Evolutionary conservation across 306 rosid species (phyloP), one percentile per base, ranked within the genome.

Genomic region (Senna tora): DNA sequence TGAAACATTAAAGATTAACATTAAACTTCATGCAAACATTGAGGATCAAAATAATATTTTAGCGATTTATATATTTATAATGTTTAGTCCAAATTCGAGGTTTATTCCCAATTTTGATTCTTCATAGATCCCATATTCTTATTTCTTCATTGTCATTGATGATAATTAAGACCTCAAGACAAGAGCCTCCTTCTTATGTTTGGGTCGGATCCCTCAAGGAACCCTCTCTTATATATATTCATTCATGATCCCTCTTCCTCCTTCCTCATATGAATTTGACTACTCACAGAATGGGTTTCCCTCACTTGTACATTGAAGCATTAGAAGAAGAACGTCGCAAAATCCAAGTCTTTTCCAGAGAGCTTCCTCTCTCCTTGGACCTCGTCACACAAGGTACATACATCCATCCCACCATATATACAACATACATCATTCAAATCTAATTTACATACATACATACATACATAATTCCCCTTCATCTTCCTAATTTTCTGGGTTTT

Each of bases 291-390:
- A 89, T 87, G 77, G 89, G 83, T 0, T 80, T 77, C 49, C 54
- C 76, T 21, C 84, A 85, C 55, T n/a, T n/a, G n/a, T 91, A 89
- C 58, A 81, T 88, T 42, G 65, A 86, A 67, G 88, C 90, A 63
- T 72, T 94, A 54, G 92, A 91, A 65, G 73, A 66, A 45, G 98
- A 94, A 68, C 88, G 79, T 52, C 69, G 21, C 3, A 94, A 94
- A 72, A 84, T 94, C 70, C 88, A 78, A 15, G 88, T 91, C 13
- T 91, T 94, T 25, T 85, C 89, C 59, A 80, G 86, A 38, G 98
- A 94, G 76, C 87, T 94, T 28, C 98, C 98, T 58, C 88, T 91
- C 12, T 89, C 96, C 20, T 73, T 89, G 52, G 90, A 91, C 65
- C 91, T 94, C 21, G 83, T 94, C 16, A 77, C 87, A 0, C 94